A percentile compares a stretch with the other conserved stretches of the same genome.
phyloP scores from a whole-genome alignment of 2,329 filamentous ascomycete genomes.

The Orbilia javanica region DNA sequence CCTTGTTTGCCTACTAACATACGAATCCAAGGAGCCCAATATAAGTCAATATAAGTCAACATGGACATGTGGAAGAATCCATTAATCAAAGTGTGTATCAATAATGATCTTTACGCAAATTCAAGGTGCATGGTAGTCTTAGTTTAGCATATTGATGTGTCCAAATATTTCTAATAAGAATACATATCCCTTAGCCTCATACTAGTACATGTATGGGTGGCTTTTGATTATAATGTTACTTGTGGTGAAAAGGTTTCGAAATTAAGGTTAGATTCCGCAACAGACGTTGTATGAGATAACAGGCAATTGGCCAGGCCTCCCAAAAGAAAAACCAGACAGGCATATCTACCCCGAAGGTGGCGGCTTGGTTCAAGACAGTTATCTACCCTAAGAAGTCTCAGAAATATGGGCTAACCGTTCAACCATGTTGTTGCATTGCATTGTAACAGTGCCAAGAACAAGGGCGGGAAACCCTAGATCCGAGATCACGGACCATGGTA shows the following conservation, averaged over 20 bases:
- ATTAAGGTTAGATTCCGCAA: no score
- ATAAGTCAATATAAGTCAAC: no score
- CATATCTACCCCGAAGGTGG: no score
- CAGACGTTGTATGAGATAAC: no score
- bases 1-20: conserved; percentile 29
- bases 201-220: no score
- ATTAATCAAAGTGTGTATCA: neutral
- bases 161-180: neutral
- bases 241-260: no score
- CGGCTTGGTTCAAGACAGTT: neutral
- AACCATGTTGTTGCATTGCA: neutral
- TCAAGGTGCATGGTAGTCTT: neutral
- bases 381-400: neutral
- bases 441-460: neutral
- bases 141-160: neutral
- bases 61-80: neutral
- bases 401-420: neutral
- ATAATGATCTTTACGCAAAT: neutral
- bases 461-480: neutral
- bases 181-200: no score
- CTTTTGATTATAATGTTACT: no score
- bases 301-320: no score
- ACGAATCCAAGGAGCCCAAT: no score
- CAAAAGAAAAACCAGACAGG: no score
- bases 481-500: neutral